A percentile compares a stretch with the other conserved stretches of the same genome.
Evolutionary conservation across 176 grass and related monocot species (phyloP).

Genomic region (Panicum miliaceum): DNA sequence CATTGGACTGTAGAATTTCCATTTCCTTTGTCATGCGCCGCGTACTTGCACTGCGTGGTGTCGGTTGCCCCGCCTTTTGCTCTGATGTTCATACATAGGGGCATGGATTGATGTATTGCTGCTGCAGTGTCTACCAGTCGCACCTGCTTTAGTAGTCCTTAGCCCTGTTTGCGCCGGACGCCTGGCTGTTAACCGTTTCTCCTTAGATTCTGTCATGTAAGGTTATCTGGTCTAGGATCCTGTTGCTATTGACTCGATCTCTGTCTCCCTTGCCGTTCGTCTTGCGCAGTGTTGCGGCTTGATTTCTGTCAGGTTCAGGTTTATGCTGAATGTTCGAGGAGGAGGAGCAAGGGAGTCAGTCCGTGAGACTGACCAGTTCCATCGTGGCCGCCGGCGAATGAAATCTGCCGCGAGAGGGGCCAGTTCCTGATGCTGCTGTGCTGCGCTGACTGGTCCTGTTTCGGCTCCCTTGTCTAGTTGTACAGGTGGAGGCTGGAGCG

Average conservation of each 20-base stretch:
- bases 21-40: background rate
- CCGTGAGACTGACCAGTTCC: background rate
- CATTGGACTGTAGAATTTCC: background rate
- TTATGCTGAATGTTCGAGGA: background rate
- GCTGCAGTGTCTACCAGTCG: background rate
- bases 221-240: slow-evolving; percentile 24
- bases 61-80: slow-evolving; percentile 4
- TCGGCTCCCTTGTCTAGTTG: background rate
- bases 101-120: slow-evolving; percentile 21
- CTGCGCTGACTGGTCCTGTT: background rate
- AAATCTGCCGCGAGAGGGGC: background rate
- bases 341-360: background rate
- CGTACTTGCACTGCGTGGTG: slow-evolving; percentile 15
- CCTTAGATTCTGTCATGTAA: slow-evolving; percentile 7
- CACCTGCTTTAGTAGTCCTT: background rate
- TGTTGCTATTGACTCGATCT: background rate
- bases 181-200: slow-evolving; percentile 3
- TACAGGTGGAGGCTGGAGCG: background rate
- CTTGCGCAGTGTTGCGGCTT: background rate
- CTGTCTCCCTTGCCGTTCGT: background rate
- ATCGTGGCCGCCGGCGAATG: background rate
- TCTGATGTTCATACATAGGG: background rate
- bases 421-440: background rate
- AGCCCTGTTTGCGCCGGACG: slow-evolving; percentile 6
- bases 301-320: background rate